These are phyloP conservation scores for Leptographium lundbergii DNA, from an alignment of 2,329 filamentous ascomycete species.

Conservation along the genomic window DNA sequence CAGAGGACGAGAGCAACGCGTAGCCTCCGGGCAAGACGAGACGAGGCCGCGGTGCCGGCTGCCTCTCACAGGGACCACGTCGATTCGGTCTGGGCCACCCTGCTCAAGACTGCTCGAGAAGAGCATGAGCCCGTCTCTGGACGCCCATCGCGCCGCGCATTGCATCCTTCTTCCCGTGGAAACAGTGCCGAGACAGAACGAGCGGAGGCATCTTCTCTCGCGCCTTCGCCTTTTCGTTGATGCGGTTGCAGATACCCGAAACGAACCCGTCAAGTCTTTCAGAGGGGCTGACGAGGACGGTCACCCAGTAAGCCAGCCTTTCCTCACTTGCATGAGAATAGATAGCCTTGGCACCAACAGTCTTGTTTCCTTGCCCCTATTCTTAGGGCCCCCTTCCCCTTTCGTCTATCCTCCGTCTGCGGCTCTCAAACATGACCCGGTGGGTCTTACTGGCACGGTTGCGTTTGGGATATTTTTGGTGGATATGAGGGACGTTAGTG, in stretches of 20 bases:
- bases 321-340: not conserved
- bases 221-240: not conserved
- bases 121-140: not conserved
- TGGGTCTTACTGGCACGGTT: constrained; percentile 10
- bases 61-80: not conserved
- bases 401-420: not conserved
- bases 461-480: constrained; percentile 7
- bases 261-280: not conserved
- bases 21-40: not conserved
- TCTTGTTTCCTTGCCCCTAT: not conserved
- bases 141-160: not conserved
- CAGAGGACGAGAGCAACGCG: not conserved
- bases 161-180: not conserved
- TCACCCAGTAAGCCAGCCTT: not conserved
- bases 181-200: not conserved
- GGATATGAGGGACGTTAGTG: not conserved
- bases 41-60: not conserved
- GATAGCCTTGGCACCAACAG: not conserved
- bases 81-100: not conserved
- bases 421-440: constrained; percentile 5
- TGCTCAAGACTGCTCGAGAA: not conserved
- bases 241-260: not conserved
- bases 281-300: too few relatives aligned
- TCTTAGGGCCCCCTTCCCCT: not conserved
- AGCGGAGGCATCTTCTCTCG: not conserved